A percentile compares a stretch with the other conserved stretches of the same genome.
These are phyloP conservation scores for Allantophomopsis lycopodina DNA, from an alignment of 2,329 filamentous ascomycete species.

Conservation along the genomic window DNA sequence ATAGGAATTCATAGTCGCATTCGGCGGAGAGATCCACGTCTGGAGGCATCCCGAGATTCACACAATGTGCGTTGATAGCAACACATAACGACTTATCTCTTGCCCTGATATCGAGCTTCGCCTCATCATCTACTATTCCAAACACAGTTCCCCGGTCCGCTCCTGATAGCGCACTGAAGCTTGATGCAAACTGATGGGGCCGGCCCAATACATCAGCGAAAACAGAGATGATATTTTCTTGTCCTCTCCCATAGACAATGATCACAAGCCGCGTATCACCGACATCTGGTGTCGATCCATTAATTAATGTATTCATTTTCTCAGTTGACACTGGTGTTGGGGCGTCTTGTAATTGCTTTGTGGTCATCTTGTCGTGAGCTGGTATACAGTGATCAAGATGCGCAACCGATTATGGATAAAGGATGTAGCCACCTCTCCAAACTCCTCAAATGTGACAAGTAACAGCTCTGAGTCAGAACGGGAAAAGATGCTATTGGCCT, in stretches of 20 bases:
- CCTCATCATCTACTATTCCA: constrained; percentile 44
- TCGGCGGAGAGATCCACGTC: constrained; percentile 48
- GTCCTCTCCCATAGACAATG: constrained; percentile 56
- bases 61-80: constrained; percentile 64
- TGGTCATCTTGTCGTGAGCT: constrained; percentile 17
- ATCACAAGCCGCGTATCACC: constrained; percentile 47
- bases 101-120: constrained; percentile 41
- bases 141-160: constrained; percentile 52
- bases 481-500: too few relatives aligned
- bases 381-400: neutral
- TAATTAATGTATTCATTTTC: constrained; percentile 20
- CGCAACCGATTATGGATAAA: neutral
- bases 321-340: constrained; percentile 33
- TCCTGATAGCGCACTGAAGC: constrained; percentile 36
- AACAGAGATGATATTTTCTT: constrained; percentile 60
- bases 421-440: too few relatives aligned
- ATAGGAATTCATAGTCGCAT: constrained; percentile 81
- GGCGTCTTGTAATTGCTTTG: constrained; percentile 30
- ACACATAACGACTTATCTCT: constrained; percentile 46
- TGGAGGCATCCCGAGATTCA: constrained; percentile 57
- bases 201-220: constrained; percentile 73
- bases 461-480: too few relatives aligned
- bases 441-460: too few relatives aligned
- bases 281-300: constrained; percentile 14
- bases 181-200: constrained; percentile 43